Evolutionary conservation across 805 yeast species (phyloP).

Genomic region (Cyberlindnera japonica): DNA sequence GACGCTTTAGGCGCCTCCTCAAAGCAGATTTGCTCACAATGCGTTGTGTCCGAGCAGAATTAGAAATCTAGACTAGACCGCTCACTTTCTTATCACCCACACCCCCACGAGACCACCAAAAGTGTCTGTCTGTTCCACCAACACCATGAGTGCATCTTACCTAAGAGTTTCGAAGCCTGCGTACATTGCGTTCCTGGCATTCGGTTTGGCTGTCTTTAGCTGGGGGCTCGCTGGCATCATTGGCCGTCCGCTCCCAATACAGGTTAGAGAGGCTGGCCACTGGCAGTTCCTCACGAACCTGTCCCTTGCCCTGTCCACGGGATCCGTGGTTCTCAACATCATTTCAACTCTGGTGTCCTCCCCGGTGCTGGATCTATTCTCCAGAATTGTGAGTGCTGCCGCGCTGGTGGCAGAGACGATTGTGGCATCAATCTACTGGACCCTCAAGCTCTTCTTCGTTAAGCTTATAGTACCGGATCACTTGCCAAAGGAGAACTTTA

Average conservation of each 20-base stretch:
- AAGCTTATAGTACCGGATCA: slow-evolving; percentile 41
- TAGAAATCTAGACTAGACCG: too few species aligned
- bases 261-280: slow-evolving; percentile 55
- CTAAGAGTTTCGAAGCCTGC: not conserved
- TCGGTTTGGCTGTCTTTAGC: slow-evolving; percentile 4
- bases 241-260: slow-evolving; percentile 40
- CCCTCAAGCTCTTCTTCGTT: slow-evolving; percentile 50
- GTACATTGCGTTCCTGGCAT: not conserved
- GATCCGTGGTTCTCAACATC: slow-evolving; percentile 38
- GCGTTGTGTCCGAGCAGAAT: not conserved
- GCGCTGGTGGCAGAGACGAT: slow-evolving; percentile 57
- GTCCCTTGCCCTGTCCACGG: slow-evolving; percentile 46
- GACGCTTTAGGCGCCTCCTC: too few species aligned
- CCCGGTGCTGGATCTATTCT: slow-evolving; percentile 2
- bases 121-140: too few species aligned
- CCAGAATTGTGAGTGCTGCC: slow-evolving; percentile 36
- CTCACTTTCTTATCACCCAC: too few species aligned
- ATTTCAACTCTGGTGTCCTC: slow-evolving; percentile 37
- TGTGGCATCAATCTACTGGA: slow-evolving; percentile 69
- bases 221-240: slow-evolving; percentile 4
- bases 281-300: slow-evolving; percentile 70
- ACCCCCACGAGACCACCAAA: too few species aligned
- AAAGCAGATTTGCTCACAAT: not conserved
- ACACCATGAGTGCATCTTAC: not conserved
- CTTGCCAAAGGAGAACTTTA: slow-evolving; percentile 26